A percentile compares a stretch with the other conserved stretches of the same genome.
Evolutionary conservation across 768 basidiomycete species (phyloP).

Genomic region (Boletus huronensis): DNA sequence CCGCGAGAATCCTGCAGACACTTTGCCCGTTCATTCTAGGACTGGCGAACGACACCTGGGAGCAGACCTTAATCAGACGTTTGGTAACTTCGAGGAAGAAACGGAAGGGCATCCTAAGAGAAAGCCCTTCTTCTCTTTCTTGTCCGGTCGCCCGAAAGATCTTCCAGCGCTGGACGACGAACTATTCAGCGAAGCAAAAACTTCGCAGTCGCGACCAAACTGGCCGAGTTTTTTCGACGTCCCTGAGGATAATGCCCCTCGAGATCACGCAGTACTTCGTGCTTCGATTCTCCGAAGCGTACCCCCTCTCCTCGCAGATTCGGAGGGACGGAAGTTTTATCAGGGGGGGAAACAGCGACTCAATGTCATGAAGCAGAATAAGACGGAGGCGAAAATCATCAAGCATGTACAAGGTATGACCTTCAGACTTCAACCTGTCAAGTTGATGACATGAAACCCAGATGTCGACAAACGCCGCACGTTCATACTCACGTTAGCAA

Average conservation of each 20-base stretch:
- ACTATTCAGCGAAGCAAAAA: conserved; percentile 26
- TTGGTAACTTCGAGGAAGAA: conserved; percentile 11
- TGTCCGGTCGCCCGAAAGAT: conserved; percentile 7
- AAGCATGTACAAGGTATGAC: conserved; percentile 47
- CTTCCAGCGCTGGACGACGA: conserved; percentile 20
- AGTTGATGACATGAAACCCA: conserved; percentile 18
- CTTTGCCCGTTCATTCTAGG: neutral
- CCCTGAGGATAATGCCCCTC: conserved; percentile 17
- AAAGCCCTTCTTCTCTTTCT: conserved; percentile 15
- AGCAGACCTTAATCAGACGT: neutral
- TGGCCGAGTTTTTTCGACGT: conserved; percentile 24
- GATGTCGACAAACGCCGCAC: conserved; percentile 51
- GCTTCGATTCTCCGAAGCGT: neutral
- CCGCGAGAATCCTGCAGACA: neutral
- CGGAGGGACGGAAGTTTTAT: conserved; percentile 28
- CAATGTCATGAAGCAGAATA: conserved; percentile 31
- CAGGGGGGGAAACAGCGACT: conserved; percentile 29
- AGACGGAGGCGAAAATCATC: conserved; percentile 35
- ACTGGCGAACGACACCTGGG: neutral
- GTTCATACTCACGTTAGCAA: conserved; percentile 83
- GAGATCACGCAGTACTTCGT: conserved; percentile 12
- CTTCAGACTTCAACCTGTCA: neutral
- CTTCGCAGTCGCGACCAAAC: conserved; percentile 21
- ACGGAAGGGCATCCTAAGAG: conserved; percentile 2
- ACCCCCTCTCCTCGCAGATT: conserved; percentile 6